Percentiles rank a stretch among this genome's conserved stretches.
These are phyloP conservation scores for Macrophomina tecta DNA, from an alignment of 2,329 filamentous ascomycete genomes.

Conservation along the genomic window DNA sequence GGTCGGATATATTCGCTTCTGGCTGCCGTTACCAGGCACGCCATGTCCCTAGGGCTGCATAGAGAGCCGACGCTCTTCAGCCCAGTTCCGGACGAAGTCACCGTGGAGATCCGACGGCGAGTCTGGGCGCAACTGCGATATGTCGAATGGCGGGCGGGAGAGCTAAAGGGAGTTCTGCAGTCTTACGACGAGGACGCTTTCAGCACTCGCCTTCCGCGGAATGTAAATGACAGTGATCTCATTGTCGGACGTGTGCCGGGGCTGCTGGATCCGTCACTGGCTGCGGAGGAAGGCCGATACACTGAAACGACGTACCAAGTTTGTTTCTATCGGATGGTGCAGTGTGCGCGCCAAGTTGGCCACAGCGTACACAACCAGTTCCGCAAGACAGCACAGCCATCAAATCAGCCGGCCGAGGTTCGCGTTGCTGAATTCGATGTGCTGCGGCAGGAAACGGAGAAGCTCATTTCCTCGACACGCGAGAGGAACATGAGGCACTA, in stretches of 20 bases:
- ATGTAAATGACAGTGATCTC: slow-evolving; percentile 46
- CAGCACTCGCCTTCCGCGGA: slow-evolving; percentile 44
- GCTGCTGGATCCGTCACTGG: not conserved
- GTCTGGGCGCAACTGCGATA: slow-evolving; percentile 46
- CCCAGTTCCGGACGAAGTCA: slow-evolving; percentile 43
- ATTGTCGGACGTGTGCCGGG: slow-evolving; percentile 34
- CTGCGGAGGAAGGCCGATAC: slow-evolving; percentile 18
- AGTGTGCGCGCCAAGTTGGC: slow-evolving; percentile 40
- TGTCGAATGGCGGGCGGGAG: slow-evolving; percentile 45
- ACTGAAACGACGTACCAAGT: slow-evolving; percentile 43
- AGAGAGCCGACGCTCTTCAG: slow-evolving; percentile 45
- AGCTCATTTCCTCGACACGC: not conserved
- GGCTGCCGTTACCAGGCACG: slow-evolving; percentile 44
- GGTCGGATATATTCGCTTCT: slow-evolving; percentile 47
- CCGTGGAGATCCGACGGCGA: slow-evolving; percentile 44
- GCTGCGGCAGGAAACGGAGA: not conserved
- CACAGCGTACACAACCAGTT: slow-evolving; percentile 36
- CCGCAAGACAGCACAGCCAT: not conserved
- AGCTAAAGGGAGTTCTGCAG: slow-evolving; percentile 46
- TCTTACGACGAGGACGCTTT: slow-evolving; percentile 44
- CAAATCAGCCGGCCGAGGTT: not conserved
- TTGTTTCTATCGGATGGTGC: slow-evolving; percentile 41
- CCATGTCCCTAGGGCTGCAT: slow-evolving; percentile 45
- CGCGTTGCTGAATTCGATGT: not conserved
- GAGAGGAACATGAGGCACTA: not conserved